A percentile compares a stretch with the other conserved stretches of the same genome.
Evolutionary conservation across 805 yeast genomes (phyloP).

Genomic region (Brettanomyces custersianus): DNA sequence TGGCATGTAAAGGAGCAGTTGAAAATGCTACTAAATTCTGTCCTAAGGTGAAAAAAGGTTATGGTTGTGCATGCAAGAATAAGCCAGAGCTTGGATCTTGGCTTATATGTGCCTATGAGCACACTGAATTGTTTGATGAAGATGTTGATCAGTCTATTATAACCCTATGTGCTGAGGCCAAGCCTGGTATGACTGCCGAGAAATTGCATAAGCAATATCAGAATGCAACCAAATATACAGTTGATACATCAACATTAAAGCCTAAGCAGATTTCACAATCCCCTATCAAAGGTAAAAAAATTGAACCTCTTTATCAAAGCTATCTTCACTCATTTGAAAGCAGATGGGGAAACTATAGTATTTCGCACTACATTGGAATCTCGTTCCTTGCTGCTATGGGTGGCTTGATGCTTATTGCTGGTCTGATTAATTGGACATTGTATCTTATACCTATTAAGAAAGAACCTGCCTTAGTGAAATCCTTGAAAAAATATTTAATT

Average conservation of each 20-base stretch:
- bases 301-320: slow-evolving; percentile 16
- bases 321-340: slow-evolving; percentile 17
- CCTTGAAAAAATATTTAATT: slow-evolving; percentile 8
- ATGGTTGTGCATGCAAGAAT: slow-evolving; percentile 19
- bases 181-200: slow-evolving; percentile 23
- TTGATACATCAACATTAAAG: slow-evolving; percentile 19
- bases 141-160: slow-evolving; percentile 16
- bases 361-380: slow-evolving; percentile 37
- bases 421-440: slow-evolving; percentile 32
- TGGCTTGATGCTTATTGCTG: slow-evolving; percentile 31
- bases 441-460: slow-evolving; percentile 30
- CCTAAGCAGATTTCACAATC: slow-evolving; percentile 19
- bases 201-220: slow-evolving; percentile 28
- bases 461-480: slow-evolving; percentile 21
- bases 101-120: slow-evolving; percentile 17
- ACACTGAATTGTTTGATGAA: slow-evolving; percentile 8
- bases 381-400: slow-evolving; percentile 43
- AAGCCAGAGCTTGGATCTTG: slow-evolving; percentile 22
- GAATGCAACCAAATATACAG: slow-evolving; percentile 33
- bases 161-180: slow-evolving; percentile 11
- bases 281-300: slow-evolving; percentile 26
- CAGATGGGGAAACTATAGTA: slow-evolving; percentile 28
- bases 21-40: slow-evolving; percentile 16
- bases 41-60: slow-evolving; percentile 2
- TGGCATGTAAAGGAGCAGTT: slow-evolving; percentile 16